phyloP scores from a whole-genome alignment of 2,329 filamentous ascomycete species.

The Cyanodermella asteris region DNA sequence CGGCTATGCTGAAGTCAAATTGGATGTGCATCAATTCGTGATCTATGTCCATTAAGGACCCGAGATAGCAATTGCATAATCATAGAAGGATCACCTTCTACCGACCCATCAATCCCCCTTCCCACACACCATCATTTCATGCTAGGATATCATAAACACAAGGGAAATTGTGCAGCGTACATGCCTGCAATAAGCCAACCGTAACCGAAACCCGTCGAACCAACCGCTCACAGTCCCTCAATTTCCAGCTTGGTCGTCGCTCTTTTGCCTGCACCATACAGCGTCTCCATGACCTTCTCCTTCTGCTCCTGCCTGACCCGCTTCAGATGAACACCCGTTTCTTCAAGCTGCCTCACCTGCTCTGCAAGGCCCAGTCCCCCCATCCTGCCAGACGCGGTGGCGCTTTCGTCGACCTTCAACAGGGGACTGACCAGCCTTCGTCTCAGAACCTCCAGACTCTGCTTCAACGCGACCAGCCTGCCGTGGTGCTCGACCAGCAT shows the following conservation, averaged over 20 bases:
- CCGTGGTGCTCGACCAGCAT: conserved; percentile 72
- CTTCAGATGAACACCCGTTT: conserved; percentile 58
- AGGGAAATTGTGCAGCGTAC: too few species aligned
- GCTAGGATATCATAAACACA: too few species aligned
- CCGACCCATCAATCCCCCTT: too few species aligned
- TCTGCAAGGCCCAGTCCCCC: conserved; percentile 62
- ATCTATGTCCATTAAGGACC: too few species aligned
- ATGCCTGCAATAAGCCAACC: too few species aligned
- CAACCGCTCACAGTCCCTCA: conserved; percentile 1
- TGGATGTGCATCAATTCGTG: too few species aligned
- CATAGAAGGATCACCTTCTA: too few species aligned
- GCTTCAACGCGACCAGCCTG: conserved; percentile 61
- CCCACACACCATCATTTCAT: too few species aligned
- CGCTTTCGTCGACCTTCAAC: conserved; percentile 45
- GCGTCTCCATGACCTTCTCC: conserved; percentile 56
- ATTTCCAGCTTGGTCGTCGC: conserved; percentile 1
- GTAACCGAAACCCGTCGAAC: not conserved
- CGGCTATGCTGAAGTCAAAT: too few species aligned
- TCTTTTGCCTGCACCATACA: conserved; percentile 34
- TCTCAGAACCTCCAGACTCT: conserved; percentile 65
- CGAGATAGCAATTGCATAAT: too few species aligned
- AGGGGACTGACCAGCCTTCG: conserved; percentile 68
- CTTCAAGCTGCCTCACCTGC: conserved; percentile 64
- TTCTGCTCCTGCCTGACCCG: conserved; percentile 60
- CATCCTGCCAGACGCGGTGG: too few species aligned